Percentiles rank a stretch among this genome's conserved stretches.
phyloP scores from a whole-genome alignment of 2,329 filamentous ascomycete species.

The Dissoconium aciculare region DNA sequence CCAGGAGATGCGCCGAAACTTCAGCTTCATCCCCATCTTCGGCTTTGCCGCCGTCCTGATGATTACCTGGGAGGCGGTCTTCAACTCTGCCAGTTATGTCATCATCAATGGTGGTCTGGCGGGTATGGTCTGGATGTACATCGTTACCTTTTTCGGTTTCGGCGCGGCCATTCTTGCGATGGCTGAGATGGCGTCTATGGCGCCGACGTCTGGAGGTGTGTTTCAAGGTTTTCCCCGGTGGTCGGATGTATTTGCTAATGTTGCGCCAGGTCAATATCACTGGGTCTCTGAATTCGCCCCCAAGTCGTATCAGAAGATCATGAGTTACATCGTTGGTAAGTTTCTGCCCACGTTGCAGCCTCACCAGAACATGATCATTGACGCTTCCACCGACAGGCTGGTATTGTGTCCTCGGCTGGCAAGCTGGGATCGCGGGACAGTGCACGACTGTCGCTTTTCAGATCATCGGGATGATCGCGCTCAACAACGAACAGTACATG shows the following conservation, averaged over 20 bases:
- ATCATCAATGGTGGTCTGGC: slow-evolving; percentile 19
- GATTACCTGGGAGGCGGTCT: slow-evolving; percentile 18
- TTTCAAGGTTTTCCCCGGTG: background rate
- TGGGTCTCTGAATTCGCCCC: slow-evolving; percentile 29
- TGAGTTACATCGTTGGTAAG: slow-evolving; percentile 28
- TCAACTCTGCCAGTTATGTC: slow-evolving; percentile 13
- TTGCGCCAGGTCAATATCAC: slow-evolving; percentile 20
- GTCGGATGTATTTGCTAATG: background rate
- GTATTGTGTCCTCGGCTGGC: slow-evolving; percentile 29
- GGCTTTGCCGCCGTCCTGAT: slow-evolving; percentile 19
- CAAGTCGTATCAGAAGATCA: slow-evolving; percentile 26
- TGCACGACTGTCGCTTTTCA: slow-evolving; percentile 32
- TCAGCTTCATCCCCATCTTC: slow-evolving; percentile 15
- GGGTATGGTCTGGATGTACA: slow-evolving; percentile 13
- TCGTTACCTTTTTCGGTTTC: slow-evolving; percentile 13
- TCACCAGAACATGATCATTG: slow-evolving; percentile 1
- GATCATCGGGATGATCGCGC: slow-evolving; percentile 27
- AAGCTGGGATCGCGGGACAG: slow-evolving; percentile 27
- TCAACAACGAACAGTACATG: slow-evolving; percentile 30
- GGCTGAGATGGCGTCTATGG: slow-evolving; percentile 16
- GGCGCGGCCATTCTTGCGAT: slow-evolving; percentile 12
- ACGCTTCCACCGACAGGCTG: slow-evolving; percentile 21
- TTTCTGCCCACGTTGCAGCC: slow-evolving; percentile 1
- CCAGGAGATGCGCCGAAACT: slow-evolving; percentile 14
- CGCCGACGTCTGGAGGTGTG: slow-evolving; percentile 24